A percentile compares a stretch with the other conserved stretches of the same genome.
Evolutionary conservation across 768 basidiomycete species (phyloP).

Genomic region (Termitomyces eurrhizus): DNA sequence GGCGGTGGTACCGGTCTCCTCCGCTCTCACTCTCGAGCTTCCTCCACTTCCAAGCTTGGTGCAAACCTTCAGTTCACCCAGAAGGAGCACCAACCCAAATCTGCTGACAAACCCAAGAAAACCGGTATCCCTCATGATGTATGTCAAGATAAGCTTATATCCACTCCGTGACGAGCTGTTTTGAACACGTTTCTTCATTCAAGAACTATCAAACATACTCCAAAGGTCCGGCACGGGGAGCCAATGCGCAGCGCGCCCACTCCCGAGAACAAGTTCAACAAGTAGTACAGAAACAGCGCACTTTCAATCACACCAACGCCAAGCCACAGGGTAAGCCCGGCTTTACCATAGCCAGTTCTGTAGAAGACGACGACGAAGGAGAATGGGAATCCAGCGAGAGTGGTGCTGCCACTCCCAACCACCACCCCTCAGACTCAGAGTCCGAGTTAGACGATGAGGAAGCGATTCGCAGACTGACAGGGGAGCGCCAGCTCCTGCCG

Average conservation of each 20-base stretch:
- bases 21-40: constrained; percentile 61
- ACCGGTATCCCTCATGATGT: constrained; percentile 42
- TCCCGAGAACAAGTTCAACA: constrained; percentile 30
- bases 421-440: constrained; percentile 41
- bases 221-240: constrained; percentile 26
- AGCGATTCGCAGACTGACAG: constrained; percentile 17
- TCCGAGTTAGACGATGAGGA: constrained; percentile 32
- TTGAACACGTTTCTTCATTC: constrained; percentile 4
- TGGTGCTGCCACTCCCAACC: constrained; percentile 64
- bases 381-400: constrained; percentile 81
- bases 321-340: constrained; percentile 42
- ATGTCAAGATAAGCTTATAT: constrained; percentile 19
- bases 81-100: constrained; percentile 48
- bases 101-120: constrained; percentile 53
- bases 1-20: constrained; percentile 39
- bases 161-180: constrained; percentile 9
- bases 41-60: constrained; percentile 57
- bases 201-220: constrained; percentile 20
- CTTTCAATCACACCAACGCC: constrained; percentile 17
- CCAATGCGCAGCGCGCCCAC: constrained; percentile 32
- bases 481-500: constrained; percentile 9
- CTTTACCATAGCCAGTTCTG: constrained; percentile 55
- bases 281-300: constrained; percentile 20
- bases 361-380: constrained; percentile 50
- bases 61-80: constrained; percentile 66